phyloP scores from a whole-genome alignment of 495 filamentous ascomycete genomes.

The Niebla homalea region DNA sequence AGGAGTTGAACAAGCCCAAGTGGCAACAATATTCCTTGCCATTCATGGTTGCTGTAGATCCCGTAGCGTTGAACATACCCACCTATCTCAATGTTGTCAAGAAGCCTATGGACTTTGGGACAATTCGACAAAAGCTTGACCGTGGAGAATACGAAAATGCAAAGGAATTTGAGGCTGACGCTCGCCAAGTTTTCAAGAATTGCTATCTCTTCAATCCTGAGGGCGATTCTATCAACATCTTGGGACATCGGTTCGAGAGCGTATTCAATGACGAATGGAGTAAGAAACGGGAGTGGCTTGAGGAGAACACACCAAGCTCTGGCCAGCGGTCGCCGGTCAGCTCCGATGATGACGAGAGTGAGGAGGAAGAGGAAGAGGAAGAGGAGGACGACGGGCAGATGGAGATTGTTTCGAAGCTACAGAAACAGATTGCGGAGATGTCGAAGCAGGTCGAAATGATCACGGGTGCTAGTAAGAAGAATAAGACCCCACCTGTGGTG shows the following conservation, averaged over 20 bases:
- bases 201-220: slow-evolving; percentile 83
- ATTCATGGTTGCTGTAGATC: slow-evolving; percentile 78
- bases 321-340: slow-evolving; percentile 38
- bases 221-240: slow-evolving; percentile 54
- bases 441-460: slow-evolving; percentile 40
- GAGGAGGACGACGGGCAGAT: slow-evolving; percentile 49
- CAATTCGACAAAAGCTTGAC: slow-evolving; percentile 60
- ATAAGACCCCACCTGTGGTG: slow-evolving; percentile 48
- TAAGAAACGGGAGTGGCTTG: slow-evolving; percentile 63
- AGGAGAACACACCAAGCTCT: slow-evolving; percentile 50
- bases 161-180: slow-evolving; percentile 75
- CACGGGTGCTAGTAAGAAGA: slow-evolving; percentile 34
- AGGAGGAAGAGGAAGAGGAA: slow-evolving; percentile 56
- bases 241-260: slow-evolving; percentile 57
- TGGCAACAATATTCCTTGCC: slow-evolving; percentile 48
- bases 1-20: slow-evolving; percentile 64
- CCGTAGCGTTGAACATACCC: slow-evolving; percentile 87
- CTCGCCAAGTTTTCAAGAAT: slow-evolving; percentile 73
- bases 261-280: slow-evolving; percentile 62
- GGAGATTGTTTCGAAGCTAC: slow-evolving; percentile 46
- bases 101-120: slow-evolving; percentile 87
- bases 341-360: slow-evolving; percentile 47
- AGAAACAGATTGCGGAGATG: slow-evolving; percentile 51
- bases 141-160: slow-evolving; percentile 69
- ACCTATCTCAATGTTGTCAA: slow-evolving; percentile 87